phyloP scores from a whole-genome alignment of 2,329 filamentous ascomycete genomes.

The Trichoderma cornu-damae region DNA sequence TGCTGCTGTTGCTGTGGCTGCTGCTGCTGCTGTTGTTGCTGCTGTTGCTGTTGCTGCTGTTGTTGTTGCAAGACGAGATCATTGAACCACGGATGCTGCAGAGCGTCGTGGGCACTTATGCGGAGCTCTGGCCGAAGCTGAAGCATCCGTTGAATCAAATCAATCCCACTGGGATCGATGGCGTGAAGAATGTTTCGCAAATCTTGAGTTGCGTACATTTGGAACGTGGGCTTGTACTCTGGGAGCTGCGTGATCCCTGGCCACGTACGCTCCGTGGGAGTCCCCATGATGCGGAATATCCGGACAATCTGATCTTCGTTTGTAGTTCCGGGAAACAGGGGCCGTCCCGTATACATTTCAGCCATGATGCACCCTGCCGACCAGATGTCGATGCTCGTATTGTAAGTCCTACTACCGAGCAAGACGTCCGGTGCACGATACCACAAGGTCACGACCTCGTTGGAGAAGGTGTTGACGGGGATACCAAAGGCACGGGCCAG shows the following conservation, averaged over 20 bases:
- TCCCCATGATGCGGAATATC: conserved; percentile 98
- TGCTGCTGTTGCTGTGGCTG: too few relatives aligned
- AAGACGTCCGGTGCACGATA: conserved; percentile 95
- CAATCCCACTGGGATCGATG: conserved; percentile 81
- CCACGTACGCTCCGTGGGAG: conserved; percentile 91
- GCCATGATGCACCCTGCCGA: conserved; percentile 99
- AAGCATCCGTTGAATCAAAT: conserved; percentile 83
- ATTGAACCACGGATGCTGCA: conserved; percentile 89
- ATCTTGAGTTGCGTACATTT: conserved; percentile 90
- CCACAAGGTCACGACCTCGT: conserved; percentile 96
- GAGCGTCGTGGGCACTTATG: conserved; percentile 78
- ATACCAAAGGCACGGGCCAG: conserved; percentile 93
- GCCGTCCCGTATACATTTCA: conserved; percentile 96
- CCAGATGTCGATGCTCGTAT: conserved; percentile 99
- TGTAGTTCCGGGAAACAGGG: conserved; percentile 92
- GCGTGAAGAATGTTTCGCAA: conserved; percentile 80
- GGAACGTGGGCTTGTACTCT: conserved; percentile 96
- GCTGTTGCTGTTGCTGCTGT: conserved; percentile 34
- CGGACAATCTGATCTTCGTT: conserved; percentile 97
- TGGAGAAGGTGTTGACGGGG: conserved; percentile 95
- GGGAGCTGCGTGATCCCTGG: conserved; percentile 90
- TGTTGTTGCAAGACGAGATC: conserved; percentile 60
- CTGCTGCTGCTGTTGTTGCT: conserved; percentile 43
- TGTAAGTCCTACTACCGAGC: conserved; percentile 90
- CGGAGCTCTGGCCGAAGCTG: conserved; percentile 88